A percentile compares a stretch with the other conserved stretches of the same genome.
These are phyloP conservation scores for Agaricales sp. DNA, from an alignment of 1,284 basidiomycete genomes.

Conservation along the genomic window DNA sequence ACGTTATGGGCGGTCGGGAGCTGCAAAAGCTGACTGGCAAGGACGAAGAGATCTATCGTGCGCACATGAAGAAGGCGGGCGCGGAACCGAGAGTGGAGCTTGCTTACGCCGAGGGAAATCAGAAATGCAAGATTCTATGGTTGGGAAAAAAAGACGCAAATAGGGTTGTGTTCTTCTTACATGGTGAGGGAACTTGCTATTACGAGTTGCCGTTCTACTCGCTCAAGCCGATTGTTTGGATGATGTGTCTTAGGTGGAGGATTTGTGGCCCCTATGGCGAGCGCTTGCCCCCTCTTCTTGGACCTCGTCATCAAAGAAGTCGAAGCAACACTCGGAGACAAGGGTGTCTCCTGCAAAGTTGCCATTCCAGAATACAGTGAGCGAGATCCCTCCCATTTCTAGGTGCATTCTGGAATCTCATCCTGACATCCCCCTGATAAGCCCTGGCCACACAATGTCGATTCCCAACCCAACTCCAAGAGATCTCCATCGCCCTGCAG, in stretches of 20 bases:
- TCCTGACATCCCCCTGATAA: no score
- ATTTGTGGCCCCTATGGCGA: neutral
- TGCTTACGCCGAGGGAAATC: neutral
- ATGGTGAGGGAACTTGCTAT: neutral
- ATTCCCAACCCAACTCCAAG: neutral
- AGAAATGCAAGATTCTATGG: neutral
- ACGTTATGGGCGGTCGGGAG: neutral
- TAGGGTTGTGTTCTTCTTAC: neutral
- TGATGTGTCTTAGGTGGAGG: no score
- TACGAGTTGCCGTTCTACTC: neutral
- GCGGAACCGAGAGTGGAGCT: neutral
- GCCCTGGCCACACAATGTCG: neutral
- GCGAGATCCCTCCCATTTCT: no score
- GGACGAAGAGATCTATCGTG: neutral
- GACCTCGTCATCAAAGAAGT: neutral
- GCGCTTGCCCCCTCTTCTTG: neutral
- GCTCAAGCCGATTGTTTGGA: no score
- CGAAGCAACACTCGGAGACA: no score
- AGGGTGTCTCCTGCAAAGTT: neutral
- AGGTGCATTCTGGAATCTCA: no score
- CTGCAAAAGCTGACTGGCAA: neutral
- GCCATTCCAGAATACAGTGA: neutral
- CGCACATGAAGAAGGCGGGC: neutral
- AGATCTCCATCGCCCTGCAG: neutral
- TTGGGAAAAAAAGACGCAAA: neutral